Evolutionary conservation across 495 filamentous ascomycete species (phyloP), one percentile per base, ranked within the genome.

Genomic region (Lepidopterella palustris): DNA sequence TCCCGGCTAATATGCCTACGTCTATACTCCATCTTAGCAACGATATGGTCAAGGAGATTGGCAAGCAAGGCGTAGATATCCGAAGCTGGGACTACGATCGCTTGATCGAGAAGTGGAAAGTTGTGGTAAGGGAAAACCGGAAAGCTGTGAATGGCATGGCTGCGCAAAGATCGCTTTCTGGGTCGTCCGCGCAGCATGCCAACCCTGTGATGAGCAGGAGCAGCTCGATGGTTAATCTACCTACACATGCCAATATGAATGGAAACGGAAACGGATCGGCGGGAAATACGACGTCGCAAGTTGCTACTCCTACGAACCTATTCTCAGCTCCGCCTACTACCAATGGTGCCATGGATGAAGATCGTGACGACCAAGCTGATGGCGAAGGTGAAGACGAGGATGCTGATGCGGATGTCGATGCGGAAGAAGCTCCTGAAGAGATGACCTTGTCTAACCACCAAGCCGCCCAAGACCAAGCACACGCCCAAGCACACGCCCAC

Each of bases 81-180:
- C 54, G 73, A 0, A 71, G 77, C 28, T 84, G 80, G 78, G 80
- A 83, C 58, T 84, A 80, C 59, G 81, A 84, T 48, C 75, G 66
- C 25, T 68, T 84, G 1, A 70, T 85, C 8, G 66, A 79, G 11
- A 84, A 83, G 64, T 84, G 82, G 82, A 82, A 77, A 63, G 70
- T 75, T 0, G 76, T 81, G 11, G 73, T 84, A 10, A 69, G 70
- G 27, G 57, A 73, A 11, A 64, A 67, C 21, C 67, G 68, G 45
- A 53, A 58, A 50, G 24, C 59, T 5, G 40, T 35, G 11, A 45
- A 20, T 18, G 67, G 70, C 6, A 54, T 73, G 59, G 60, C 62
- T 1, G 67, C 59, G 5, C 70, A 73, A 52, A 65, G 64, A 53
- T 55, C 65, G 3, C 32, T 72, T 24, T 60, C 66, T 4, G 45